phyloP scores from a whole-genome alignment of 2,329 filamentous ascomycete genomes.

The Phyllosticta paracitricarpa region DNA sequence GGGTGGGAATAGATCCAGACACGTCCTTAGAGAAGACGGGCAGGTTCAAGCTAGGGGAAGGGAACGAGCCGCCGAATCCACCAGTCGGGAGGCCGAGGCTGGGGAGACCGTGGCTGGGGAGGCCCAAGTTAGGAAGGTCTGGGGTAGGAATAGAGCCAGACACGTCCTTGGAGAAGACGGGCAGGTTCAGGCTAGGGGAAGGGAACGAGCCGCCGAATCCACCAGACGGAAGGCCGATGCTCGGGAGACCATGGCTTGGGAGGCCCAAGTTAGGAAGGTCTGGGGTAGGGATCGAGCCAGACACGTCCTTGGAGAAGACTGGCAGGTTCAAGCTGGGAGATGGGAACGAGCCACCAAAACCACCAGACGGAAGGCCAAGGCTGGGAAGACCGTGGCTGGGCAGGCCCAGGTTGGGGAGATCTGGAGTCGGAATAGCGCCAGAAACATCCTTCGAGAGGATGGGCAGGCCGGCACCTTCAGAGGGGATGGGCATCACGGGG shows the following conservation, averaged over 20 bases:
- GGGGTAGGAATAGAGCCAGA: neutral
- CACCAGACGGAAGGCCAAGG: neutral
- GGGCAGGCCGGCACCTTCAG: no score
- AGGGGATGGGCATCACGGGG: neutral
- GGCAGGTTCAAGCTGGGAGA: neutral
- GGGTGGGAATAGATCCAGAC: neutral
- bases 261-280: no score
- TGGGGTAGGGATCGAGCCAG: neutral
- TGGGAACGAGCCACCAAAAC: neutral
- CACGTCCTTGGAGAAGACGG: neutral
- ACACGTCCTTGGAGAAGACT: neutral
- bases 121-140: neutral
- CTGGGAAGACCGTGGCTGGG: neutral
- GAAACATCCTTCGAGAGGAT: no score
- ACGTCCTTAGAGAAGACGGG: neutral
- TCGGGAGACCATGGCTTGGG: no score
- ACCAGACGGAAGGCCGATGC: neutral
- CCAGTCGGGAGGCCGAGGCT: neutral
- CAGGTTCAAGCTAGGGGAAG: neutral
- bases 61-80: neutral
- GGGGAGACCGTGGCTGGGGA: neutral
- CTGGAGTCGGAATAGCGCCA: no score
- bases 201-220: neutral
- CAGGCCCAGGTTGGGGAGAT: neutral
- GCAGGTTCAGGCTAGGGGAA: neutral